Conservation (phyloP, 140 eudicot species). For the Bidens hawaiensis region DNA sequence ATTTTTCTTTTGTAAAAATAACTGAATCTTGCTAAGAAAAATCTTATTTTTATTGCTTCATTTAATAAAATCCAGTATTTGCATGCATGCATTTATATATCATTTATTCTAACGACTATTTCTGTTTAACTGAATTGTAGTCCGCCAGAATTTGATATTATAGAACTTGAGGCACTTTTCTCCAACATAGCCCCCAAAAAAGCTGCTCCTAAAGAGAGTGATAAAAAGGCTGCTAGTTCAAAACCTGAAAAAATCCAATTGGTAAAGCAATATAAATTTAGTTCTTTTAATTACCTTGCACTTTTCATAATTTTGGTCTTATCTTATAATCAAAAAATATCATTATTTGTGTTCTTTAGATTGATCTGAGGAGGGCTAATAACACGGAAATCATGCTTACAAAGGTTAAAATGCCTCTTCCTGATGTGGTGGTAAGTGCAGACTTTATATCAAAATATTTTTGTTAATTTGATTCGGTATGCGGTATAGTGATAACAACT, state of each 20-base stretch:
- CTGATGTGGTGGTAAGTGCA: conserved; percentile 73
- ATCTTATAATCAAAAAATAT: background rate
- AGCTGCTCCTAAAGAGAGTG: conserved; percentile 42
- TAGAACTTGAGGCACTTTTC: conserved; percentile 85
- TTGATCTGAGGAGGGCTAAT: conserved; percentile 80
- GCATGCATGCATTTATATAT: background rate
- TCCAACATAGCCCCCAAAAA: conserved; percentile 58
- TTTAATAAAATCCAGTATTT: background rate
- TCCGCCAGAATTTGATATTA: conserved; percentile 57
- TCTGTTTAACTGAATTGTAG: conserved; percentile 24
- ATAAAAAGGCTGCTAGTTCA: conserved; percentile 60
- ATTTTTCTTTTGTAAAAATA: background rate
- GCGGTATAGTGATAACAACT: conserved; percentile 7
- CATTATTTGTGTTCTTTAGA: conserved; percentile 22
- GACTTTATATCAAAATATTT: background rate
- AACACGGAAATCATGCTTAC: conserved; percentile 94
- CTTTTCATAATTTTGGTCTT: background rate
- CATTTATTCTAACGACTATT: conserved; percentile 29
- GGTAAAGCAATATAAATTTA: conserved; percentile 48
- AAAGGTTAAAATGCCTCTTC: conserved; percentile 90
- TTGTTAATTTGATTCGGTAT: background rate
- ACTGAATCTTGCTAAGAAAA: background rate
- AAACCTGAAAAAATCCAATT: conserved; percentile 72
- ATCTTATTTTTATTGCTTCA: background rate
- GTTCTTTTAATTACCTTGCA: background rate